Base-by-base conservation (phyloP, 2,329 filamentous ascomycete species). In the Xylariomycetidae sp. region DNA sequence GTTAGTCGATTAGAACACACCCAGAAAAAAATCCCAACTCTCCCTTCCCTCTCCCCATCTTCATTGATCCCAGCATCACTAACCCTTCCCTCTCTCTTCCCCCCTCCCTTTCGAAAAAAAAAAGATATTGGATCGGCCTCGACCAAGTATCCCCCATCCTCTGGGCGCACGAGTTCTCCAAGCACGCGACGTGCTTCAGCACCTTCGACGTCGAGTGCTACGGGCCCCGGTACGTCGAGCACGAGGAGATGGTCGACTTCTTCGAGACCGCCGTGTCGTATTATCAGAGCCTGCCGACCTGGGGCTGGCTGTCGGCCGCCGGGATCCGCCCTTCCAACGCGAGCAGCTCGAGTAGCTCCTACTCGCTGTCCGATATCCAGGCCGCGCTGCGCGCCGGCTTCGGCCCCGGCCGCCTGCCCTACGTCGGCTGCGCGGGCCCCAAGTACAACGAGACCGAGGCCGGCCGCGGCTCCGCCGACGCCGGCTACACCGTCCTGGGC, bases 91-190 rank as follows among this genome's bases (percentile, higher is more conserved):
- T 37, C 48, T 16, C 12, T 11, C 38, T 19, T 18, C 30, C 17
- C 13, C 16, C 6, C 12, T 10, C 18, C 11, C 4, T 20, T 5
- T 9, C 25, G 7, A 23, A 23, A 23, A 23, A 23, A 23, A 23
- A 23, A 23, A 12, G 41, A 10, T 71, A 68, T 67, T 84, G 80
- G 80, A 67, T 81, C 44, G 69, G 68, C 30, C 74, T 75, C 44
- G 61, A 61, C 39, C 67, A 70, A 30, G 64, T 70, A 11, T 82
- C 78, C 58, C 54, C 61, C 31, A 66, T 71, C 20, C 74, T 85
- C 59, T 83, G 79, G 78, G 79, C 59, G 25, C 78, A 82, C 61
- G 78, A 83, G 52, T 82, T 79, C 63, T 70, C 66, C 59, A 83
- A 83, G 63, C 78, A 82, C 57, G 79, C 70, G 3, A 83, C 79